Evolutionary conservation across 2,329 filamentous ascomycete genomes (phyloP).

Genomic region (Hymenoscyphus occultus): DNA sequence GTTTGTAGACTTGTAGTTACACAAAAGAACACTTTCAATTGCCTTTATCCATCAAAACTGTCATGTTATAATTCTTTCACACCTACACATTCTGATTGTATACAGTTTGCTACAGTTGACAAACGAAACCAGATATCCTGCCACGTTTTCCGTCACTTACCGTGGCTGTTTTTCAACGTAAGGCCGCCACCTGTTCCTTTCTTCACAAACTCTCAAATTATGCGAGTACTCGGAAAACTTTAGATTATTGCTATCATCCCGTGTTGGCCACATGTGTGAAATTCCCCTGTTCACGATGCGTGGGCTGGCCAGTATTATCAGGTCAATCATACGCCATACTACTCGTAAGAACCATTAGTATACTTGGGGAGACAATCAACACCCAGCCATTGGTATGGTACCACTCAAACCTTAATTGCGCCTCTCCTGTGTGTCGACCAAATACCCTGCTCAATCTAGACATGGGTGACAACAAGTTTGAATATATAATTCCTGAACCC

Average conservation of each 20-base stretch:
- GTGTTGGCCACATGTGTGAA: neutral
- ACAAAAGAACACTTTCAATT: no score
- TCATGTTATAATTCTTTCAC: no score
- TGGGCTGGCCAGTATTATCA: neutral
- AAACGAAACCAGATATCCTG: no score
- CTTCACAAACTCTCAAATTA: neutral
- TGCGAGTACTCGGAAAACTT: neutral
- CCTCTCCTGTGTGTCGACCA: neutral
- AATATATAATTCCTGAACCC: constrained; percentile 2
- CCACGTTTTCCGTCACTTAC: no score
- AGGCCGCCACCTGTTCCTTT: neutral
- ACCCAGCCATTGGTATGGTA: neutral
- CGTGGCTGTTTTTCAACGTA: neutral
- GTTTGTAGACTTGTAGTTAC: no score
- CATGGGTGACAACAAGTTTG: neutral
- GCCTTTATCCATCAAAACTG: no score
- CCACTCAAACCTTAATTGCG: neutral
- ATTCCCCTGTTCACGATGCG: neutral
- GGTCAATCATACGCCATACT: neutral
- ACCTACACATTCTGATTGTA: no score
- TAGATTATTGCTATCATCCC: neutral
- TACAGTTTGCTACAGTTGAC: no score
- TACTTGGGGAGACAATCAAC: neutral
- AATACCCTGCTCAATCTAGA: neutral
- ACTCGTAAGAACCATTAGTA: neutral